These are phyloP conservation scores for Dichomitus squalens DNA, from an alignment of 1,284 basidiomycete species.

Conservation along the genomic window DNA sequence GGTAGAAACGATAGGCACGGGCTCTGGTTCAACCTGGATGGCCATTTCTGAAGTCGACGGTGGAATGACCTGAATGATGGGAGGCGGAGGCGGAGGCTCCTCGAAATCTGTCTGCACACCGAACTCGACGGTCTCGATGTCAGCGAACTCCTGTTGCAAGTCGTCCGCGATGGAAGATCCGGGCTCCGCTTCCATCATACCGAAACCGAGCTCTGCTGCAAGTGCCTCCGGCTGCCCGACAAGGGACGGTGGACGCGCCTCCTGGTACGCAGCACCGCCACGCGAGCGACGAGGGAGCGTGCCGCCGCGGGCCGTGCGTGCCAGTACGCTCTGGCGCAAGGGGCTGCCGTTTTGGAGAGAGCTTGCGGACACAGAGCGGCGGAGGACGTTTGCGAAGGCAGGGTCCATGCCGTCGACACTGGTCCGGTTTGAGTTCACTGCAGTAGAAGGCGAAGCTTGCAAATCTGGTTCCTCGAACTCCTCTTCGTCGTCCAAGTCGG, in stretches of 20 bases:
- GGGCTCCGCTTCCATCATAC: slow-evolving; percentile 37
- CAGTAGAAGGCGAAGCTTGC: slow-evolving; percentile 45
- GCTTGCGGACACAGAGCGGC: slow-evolving; percentile 57
- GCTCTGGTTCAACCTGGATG: slow-evolving; percentile 49
- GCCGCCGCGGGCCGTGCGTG: slow-evolving; percentile 51
- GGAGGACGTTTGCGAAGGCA: slow-evolving; percentile 74
- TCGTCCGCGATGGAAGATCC: slow-evolving; percentile 36
- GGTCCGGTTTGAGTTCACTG: slow-evolving; percentile 50
- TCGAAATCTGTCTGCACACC: slow-evolving; percentile 63
- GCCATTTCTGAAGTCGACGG: slow-evolving; percentile 40
- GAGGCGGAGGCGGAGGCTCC: slow-evolving; percentile 36
- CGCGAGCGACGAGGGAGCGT: slow-evolving; percentile 52
- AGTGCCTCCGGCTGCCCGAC: slow-evolving; percentile 70
- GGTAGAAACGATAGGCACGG: slow-evolving; percentile 36
- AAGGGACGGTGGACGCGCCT: slow-evolving; percentile 66
- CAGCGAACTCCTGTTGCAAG: slow-evolving; percentile 38
- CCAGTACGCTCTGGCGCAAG: slow-evolving; percentile 54
- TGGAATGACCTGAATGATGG: slow-evolving; percentile 26
- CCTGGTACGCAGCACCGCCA: slow-evolving; percentile 66
- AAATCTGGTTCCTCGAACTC: slow-evolving; percentile 39
- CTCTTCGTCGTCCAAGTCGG: slow-evolving; percentile 41
- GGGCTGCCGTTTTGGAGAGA: slow-evolving; percentile 55
- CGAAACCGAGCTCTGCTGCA: slow-evolving; percentile 64
- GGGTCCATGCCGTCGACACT: slow-evolving; percentile 87
- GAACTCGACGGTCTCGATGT: slow-evolving; percentile 59